Conservation (phyloP, 495 filamentous ascomycete genomes). For the Wilcoxina mikolae region DNA sequence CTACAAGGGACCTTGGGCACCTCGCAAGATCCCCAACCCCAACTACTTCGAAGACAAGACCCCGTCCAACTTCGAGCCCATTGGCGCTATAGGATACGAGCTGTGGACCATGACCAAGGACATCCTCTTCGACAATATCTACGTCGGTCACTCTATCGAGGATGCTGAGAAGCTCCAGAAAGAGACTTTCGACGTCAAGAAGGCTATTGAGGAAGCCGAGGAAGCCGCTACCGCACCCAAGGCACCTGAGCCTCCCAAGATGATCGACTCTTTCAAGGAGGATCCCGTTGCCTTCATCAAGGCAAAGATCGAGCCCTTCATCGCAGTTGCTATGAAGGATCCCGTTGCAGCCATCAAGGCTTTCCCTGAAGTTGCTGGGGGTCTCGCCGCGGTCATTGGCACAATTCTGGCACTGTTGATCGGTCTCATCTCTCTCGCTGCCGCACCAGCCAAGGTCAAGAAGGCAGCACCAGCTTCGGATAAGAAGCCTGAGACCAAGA, state of each 20-base stretch:
- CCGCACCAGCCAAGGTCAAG: conserved; percentile 31
- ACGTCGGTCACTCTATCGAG: conserved; percentile 92
- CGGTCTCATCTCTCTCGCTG: conserved; percentile 34
- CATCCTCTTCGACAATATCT: conserved; percentile 99
- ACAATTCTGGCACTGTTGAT: conserved; percentile 55
- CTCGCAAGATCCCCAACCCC: conserved; percentile 93
- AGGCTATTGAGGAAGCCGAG: conserved; percentile 63
- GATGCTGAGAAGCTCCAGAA: conserved; percentile 82
- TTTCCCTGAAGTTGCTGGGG: conserved; percentile 79
- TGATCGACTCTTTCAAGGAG: conserved; percentile 77
- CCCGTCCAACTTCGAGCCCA: conserved; percentile 91
- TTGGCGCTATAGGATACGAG: conserved; percentile 96
- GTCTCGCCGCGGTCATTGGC: conserved; percentile 51
- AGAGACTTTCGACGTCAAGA: conserved; percentile 90
- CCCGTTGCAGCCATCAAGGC: conserved; percentile 82
- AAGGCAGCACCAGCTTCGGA: conserved; percentile 15
- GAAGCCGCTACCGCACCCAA: conserved; percentile 76
- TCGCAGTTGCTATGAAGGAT: conserved; percentile 70
- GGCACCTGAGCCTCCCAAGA: conserved; percentile 45
- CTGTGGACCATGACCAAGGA: conserved; percentile 99
- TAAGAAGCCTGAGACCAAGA: conserved; percentile 20
- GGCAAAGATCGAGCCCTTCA: conserved; percentile 82
- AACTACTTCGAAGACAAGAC: conserved; percentile 96
- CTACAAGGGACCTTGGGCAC: conserved; percentile 94
- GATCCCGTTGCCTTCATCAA: conserved; percentile 78